Conservation (phyloP, 495 filamentous ascomycete species). For the Neurospora sp. region DNA sequence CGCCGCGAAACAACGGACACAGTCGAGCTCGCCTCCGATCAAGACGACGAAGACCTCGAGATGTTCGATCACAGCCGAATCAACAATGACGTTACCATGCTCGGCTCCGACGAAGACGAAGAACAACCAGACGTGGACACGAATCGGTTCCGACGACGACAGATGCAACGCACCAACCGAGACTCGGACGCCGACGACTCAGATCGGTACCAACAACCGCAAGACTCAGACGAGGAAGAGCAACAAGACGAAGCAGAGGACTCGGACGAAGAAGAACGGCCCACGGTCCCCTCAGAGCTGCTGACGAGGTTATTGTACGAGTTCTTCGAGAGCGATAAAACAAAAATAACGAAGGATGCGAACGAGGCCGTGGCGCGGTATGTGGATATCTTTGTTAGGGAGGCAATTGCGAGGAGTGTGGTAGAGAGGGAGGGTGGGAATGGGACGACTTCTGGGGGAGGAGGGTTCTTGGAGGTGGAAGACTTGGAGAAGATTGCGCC, state of each 20-base stretch:
- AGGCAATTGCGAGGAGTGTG: conserved; percentile 76
- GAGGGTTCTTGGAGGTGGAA: conserved; percentile 71
- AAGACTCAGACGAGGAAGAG: conserved; percentile 14
- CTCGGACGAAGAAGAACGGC: conserved; percentile 23
- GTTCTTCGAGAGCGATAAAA: conserved; percentile 61
- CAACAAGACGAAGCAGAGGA: conserved; percentile 11
- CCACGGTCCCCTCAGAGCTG: conserved; percentile 60
- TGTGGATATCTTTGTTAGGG: conserved; percentile 83
- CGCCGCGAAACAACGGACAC: background rate
- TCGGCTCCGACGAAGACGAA: background rate
- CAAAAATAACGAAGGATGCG: conserved; percentile 69
- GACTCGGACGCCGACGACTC: background rate
- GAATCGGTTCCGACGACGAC: background rate
- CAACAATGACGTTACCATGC: background rate
- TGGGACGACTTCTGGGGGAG: conserved; percentile 72
- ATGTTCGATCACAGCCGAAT: background rate
- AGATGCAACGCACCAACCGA: background rate
- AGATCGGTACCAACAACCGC: background rate
- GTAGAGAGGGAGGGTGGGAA: conserved; percentile 58
- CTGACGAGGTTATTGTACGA: conserved; percentile 68
- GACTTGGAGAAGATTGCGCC: conserved; percentile 87
- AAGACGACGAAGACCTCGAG: background rate
- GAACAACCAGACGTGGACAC: background rate
- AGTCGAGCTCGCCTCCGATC: background rate
- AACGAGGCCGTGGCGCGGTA: conserved; percentile 73